Evolutionary conservation across 306 rosid species (phyloP), one percentile per base, ranked within the genome.

Genomic region (Leucaena leucocephala): DNA sequence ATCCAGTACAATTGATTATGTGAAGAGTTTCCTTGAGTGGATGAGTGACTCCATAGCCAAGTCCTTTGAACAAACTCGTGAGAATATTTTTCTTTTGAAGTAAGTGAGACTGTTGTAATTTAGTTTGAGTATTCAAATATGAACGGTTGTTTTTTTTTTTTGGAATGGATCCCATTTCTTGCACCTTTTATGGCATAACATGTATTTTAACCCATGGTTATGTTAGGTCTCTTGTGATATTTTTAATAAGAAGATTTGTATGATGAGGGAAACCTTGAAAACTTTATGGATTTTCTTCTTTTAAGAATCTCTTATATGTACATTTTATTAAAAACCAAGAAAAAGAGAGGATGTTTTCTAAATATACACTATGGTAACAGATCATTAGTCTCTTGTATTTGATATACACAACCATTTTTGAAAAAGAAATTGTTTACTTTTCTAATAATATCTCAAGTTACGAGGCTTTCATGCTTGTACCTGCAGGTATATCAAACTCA

Each of bases 11-110:
- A 86, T 93, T 73, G 97, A 95, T 87, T 95, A 88, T 48, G 89
- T 93, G 78, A 91, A 90, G 87, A 93, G 93, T 88, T 95, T 93
- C 89, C 96, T 95, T 43, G 97, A 95, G 87, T 95, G 99, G 99
- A 95, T 95, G 99, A 95, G 98, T 83, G 99, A 95, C 81, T 79
- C 92, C 81, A 95, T 95, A 46, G 94, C 97, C n/a, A 95, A 95
- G 87, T 93, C 99, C 74, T 95, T 95, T 79, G 99, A 91, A 82
- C 91, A 88, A 82, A 92, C 95, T 70, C 93, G 99, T 76, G 97
- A 93, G 75, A 95, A 95, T 86, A 90, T 93, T 44, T 95, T 95
- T 86, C 88, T 82, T 86, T 79, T 95, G 82, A 95, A 87, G 98
- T 95, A 89, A 90, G 98, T 81, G 42, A 21, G 68, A 36, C 71